Conservation (phyloP, 2,329 filamentous ascomycete species). For the Pseudogymnoascus sp. region DNA sequence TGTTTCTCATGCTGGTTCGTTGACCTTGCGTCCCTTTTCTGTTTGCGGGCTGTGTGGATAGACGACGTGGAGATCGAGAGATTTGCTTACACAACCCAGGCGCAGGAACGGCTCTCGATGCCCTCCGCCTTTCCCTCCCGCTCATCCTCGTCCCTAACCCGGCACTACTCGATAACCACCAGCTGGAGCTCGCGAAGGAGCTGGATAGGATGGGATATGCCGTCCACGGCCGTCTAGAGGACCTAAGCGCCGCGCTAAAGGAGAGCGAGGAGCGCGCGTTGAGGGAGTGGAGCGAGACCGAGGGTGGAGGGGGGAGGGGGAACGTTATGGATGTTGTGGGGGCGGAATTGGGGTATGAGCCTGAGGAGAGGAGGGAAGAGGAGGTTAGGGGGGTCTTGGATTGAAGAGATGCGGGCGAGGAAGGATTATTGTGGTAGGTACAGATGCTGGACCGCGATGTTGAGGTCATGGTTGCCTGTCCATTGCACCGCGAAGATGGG, state of each 20-base stretch:
- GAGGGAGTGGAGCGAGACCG: background rate
- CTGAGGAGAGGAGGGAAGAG: background rate
- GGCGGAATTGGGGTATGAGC: background rate
- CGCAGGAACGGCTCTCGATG: slow-evolving; percentile 82
- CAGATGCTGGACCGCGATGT: too few relatives aligned
- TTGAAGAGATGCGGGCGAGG: background rate
- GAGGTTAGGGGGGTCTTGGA: background rate
- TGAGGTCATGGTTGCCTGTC: too few relatives aligned
- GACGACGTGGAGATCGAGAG: background rate
- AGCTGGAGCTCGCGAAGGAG: slow-evolving; percentile 74
- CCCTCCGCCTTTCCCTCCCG: slow-evolving; percentile 63
- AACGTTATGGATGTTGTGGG: slow-evolving; percentile 2
- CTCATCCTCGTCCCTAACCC: slow-evolving; percentile 88
- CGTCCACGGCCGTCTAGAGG: slow-evolving; percentile 33
- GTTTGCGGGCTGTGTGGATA: background rate
- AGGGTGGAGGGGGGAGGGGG: background rate
- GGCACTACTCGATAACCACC: slow-evolving; percentile 78
- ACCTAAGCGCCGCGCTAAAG: slow-evolving; percentile 3
- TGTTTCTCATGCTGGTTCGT: slow-evolving; percentile 79
- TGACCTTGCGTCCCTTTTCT: background rate
- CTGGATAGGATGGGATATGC: slow-evolving; percentile 70
- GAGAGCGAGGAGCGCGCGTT: background rate
- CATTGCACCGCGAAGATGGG: too few relatives aligned
- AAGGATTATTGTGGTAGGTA: too few relatives aligned
- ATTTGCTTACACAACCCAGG: slow-evolving; percentile 42